These are phyloP conservation scores for Lentinula detonsa DNA, from an alignment of 768 basidiomycete genomes.

Conservation along the genomic window DNA sequence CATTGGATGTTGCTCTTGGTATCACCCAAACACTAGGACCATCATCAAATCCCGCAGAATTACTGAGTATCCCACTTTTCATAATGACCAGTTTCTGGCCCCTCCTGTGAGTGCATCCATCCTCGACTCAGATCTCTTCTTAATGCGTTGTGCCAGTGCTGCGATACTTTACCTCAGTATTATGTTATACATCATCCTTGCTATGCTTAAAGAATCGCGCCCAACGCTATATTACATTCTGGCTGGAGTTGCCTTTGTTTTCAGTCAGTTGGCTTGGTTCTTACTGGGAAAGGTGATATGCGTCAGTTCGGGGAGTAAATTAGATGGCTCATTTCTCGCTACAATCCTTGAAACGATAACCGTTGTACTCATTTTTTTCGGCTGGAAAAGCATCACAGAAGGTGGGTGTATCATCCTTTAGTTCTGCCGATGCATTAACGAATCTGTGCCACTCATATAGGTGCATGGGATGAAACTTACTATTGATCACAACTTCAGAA, in stretches of 20 bases:
- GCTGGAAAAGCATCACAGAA: conserved; percentile 90
- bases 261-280: conserved; percentile 81
- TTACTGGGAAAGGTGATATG: conserved; percentile 71
- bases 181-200: conserved; percentile 78
- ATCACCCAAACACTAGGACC: conserved; percentile 58
- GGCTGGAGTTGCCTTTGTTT: conserved; percentile 67
- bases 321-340: conserved; percentile 86
- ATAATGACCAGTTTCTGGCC: conserved; percentile 79
- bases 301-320: conserved; percentile 54
- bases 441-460: neutral
- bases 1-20: conserved; percentile 70
- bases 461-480: neutral
- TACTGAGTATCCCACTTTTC: conserved; percentile 73
- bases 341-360: conserved; percentile 78
- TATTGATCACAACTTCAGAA: neutral
- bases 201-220: conserved; percentile 68
- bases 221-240: conserved; percentile 78
- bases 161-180: conserved; percentile 63
- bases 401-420: conserved; percentile 34
- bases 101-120: conserved; percentile 45
- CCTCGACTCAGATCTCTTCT: neutral
- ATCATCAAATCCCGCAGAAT: conserved; percentile 44
- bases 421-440: neutral
- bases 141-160: conserved; percentile 33
- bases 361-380: conserved; percentile 64